Base-by-base conservation (phyloP, 1,284 basidiomycete species). In the Malassezia sympodialis region DNA sequence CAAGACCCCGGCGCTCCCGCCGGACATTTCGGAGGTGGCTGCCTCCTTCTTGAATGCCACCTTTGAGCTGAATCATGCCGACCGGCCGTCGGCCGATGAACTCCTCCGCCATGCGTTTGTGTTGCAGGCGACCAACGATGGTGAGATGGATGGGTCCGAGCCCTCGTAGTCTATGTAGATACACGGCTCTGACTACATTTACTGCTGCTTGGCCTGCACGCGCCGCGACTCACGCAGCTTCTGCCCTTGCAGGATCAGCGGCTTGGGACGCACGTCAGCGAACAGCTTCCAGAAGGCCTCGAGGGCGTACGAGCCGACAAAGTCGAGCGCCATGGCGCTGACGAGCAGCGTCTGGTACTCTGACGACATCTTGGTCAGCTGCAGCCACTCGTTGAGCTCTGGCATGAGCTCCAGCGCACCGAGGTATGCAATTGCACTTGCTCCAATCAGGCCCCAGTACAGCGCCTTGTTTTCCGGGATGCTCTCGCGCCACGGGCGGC, bases 341-440 rank as follows among this genome's bases (percentile, higher is more conserved):
- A 70, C 57, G 23, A 73, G 58, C 12, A 49, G 47, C 15, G 57
- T 24, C 59, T 66, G 66, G 54, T 93, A 89, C 37, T 77, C 69
- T 28, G 75, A 72, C 42, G 83, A 77, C 90, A 99, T 93, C 76
- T 88, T 88, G 24, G 96, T 90, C 35, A 98, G 85, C 77, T 98
- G 93, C 40, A 99, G 80, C 93, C 93, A 98, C 32, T 86, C 79
- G 76, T 94, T 98, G 61, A 96, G 75, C 76, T 98, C 94, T 1
- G 94, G 93, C 71, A 96, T 79, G 65, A 96, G 85, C 75, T 99
- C 90, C 23, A 66, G 53, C 7, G 63, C 68, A 6, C 66, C 67
- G 0, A 63, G 59, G 43, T 67, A 62, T 2, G 71, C 71, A 27
- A 74, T 62, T 7, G 56, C 70, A 8, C 62, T 62, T 4, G 65